Evolutionary conservation across 352 stramenopile species (phyloP), one percentile per base, ranked within the genome.

Genomic region (Pythium guiyangense): DNA sequence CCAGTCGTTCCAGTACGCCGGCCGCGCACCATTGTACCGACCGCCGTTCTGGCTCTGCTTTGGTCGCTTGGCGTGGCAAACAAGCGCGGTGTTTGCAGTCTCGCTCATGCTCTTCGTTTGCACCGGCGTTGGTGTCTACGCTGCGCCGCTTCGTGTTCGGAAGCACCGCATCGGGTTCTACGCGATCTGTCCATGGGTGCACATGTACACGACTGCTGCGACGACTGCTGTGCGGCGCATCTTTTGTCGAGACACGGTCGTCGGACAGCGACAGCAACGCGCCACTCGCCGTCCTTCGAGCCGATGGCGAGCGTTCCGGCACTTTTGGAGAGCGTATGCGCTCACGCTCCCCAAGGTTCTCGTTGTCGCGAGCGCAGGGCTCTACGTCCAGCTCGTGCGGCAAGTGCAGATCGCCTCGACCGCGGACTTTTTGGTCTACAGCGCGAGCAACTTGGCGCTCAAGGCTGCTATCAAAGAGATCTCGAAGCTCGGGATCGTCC

Each of bases 381-480:
- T 46, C 14, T 46, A 46, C 42, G 42, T 46, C 3, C 42, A 46
- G 9, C 42, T 46, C 42, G 42, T 46, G 42, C 17, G 42, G 12
- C 42, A 46, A 46, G 42, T 46, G 15, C 8, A 46, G 42, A 46
- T 46, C 42, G 17, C 15, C 14, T 46, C 42, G 17, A 46, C 42
- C 12, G 17, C 8, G 12, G 42, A 46, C 42, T 61, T 2, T 49
- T 51, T 18, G 73, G 64, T 44, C 60, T 74, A 27, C 66, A 77
- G 35, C 42, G 42, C 42, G 11, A 64, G 56, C 29, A 78, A 67
- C 20, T 68, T 61, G 34, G 34, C 60, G 17, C 42, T 64, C 8
- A 80, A 80, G 29, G 22, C 77, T 4, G 39, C 49, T 0, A 44
- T 75, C 12, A 70, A 74, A 34, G 67, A 78, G 51, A n/a, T 52